Base-by-base conservation (phyloP, 108 stramenopile genomes). In the Cyclotella choctawhatcheeana region DNA sequence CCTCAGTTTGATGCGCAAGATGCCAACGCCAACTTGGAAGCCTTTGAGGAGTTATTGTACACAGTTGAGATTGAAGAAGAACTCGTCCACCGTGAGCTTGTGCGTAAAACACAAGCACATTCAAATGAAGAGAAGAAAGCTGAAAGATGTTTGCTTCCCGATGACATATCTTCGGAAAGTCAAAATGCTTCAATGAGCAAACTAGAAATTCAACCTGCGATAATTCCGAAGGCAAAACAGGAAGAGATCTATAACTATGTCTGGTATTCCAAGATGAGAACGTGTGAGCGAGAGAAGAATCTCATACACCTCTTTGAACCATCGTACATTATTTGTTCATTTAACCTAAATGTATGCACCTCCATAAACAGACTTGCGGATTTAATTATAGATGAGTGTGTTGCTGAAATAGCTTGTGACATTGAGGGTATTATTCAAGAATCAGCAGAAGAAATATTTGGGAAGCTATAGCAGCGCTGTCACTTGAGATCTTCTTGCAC, bases 1-100 rank as follows among this genome's bases (percentile, higher is more conserved):
- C 17, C 7, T 61, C n/a, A n/a, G n/a, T n/a, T n/a, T n/a, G n/a
- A n/a, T 40, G 12, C 12, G 37, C 6, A 40, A 40, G 44, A 27
- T 21, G 16, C 0, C n/a, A 29, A 47, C 1, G 26, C 21, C 3
- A 44, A 35, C 6, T 47, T 64, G 3, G 63, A 64, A 45, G 37
- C 2, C 3, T 47, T 64, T 64, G 63, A 64, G 31, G 63, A 64
- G 20, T 16, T 64, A 18, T 26, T 64, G 0, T 64, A 64, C 34
- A 12, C 44, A 26, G 21, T 64, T 0, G 63, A 64, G 63, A 64
- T 64, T 30, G 63, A 64, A 30, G 63, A 64, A 17, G 44, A 64
- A 26, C 44, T 64, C 5, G 44, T 26, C 16, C 63, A 64, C 14
- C 63, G 63, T 47, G 44, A 47, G 44, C 59, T 60, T 21, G 20